Conservation (phyloP, 2,329 filamentous ascomycete genomes). For the Boeremia lycopersici region DNA sequence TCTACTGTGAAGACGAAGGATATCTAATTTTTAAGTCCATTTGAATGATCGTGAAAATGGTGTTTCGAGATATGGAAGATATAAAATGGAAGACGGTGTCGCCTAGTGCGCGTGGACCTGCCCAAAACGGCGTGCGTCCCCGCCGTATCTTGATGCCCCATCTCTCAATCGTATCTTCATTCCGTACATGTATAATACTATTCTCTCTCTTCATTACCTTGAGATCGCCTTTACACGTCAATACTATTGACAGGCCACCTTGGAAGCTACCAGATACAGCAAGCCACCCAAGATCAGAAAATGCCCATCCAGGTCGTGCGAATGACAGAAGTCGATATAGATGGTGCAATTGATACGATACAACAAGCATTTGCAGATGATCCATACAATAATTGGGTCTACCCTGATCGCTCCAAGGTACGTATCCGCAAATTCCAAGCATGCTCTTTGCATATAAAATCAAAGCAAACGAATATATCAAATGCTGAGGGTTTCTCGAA, state of each 20-base stretch:
- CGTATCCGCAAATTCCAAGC: neutral
- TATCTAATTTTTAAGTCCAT: too few species aligned
- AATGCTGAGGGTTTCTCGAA: neutral
- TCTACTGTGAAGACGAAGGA: too few species aligned
- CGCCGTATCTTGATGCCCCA: neutral
- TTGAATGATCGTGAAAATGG: too few species aligned
- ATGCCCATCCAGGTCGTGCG: slow-evolving; percentile 61
- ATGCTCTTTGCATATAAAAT: neutral
- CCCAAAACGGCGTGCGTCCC: slow-evolving; percentile 3
- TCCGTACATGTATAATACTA: slow-evolving; percentile 24
- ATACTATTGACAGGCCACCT: neutral
- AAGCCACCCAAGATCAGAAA: slow-evolving; percentile 4
- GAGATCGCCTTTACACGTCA: neutral
- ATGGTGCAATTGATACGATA: slow-evolving; percentile 67
- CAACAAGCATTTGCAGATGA: slow-evolving; percentile 70
- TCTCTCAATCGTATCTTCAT: neutral
- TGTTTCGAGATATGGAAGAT: too few species aligned
- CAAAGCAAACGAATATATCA: neutral
- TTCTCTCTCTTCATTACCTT: neutral
- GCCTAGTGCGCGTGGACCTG: slow-evolving; percentile 7
- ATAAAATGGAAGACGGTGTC: too few species aligned
- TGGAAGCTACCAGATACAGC: neutral
- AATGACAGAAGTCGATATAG: slow-evolving; percentile 65
- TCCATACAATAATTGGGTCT: slow-evolving; percentile 71
- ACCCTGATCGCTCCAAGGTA: slow-evolving; percentile 62